Evolutionary conservation across 768 basidiomycete species (phyloP), one percentile per base, ranked within the genome.

Genomic region (Rhodocollybia butyracea): DNA sequence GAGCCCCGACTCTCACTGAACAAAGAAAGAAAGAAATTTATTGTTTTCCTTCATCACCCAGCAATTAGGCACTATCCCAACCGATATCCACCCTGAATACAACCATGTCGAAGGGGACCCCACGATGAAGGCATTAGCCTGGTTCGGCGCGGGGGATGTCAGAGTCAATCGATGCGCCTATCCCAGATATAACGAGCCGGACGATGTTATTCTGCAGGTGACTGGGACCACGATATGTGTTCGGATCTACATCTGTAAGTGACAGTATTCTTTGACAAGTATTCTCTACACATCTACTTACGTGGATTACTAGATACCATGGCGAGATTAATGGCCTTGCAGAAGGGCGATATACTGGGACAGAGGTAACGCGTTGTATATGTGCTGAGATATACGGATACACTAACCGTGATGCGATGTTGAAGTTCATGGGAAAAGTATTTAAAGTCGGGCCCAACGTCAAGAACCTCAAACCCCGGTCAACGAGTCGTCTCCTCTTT

Each of bases 401-500:
- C 47, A 15, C 24, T 32, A 29, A 50, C 41, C 30, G 30, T 52
- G 24, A 21, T 32, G 46, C 8, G 42, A 34, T 36, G n/a, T n/a
- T 5, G 24, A 0, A 83, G 78, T 83, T 83, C 65, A 86, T 86
- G 83, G 88, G 88, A 2, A 68, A 79, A 32, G 80, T 90, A 30
- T 85, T 88, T 58, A 76, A 79, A 51, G 71, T 89, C 32, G 88
- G 89, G 0, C 77, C 82, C 0, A 79, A 75, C 53, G 84, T 90
- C n/a, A 80, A 68, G 36, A 81, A 83, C 45, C 68, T 89, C 55
- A 70, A 77, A 29, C 60, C n/a, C 73, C 12, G 89, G 89, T 19
- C 82, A 91, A 61, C 80, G 88, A 22, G 88, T 90, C 52, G 89
- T 91, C n/a, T 79, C 82, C 0, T 84, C 83, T 2, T 91, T 91